These are phyloP conservation scores for Mycena sanguinolenta DNA, from an alignment of 768 basidiomycete species.

Conservation along the genomic window DNA sequence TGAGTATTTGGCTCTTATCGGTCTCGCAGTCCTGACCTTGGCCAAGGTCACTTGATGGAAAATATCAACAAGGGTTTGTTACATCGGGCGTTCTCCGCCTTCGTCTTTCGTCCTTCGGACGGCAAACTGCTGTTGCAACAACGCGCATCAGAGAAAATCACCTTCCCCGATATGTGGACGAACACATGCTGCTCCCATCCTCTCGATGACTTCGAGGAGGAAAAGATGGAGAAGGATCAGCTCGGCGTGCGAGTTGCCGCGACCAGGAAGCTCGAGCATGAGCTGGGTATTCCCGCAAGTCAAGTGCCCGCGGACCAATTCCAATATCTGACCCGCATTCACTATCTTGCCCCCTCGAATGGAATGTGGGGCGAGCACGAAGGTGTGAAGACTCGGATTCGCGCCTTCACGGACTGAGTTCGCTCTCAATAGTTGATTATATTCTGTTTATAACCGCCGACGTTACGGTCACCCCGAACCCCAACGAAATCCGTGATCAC, in stretches of 20 bases:
- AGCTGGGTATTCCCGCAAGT: constrained; percentile 87
- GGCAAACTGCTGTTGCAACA: constrained; percentile 95
- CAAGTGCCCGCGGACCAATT: constrained; percentile 89
- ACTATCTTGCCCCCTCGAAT: constrained; percentile 94
- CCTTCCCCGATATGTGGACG: constrained; percentile 99
- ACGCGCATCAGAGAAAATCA: constrained; percentile 98
- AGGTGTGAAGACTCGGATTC: constrained; percentile 62
- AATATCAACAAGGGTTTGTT: constrained; percentile 95
- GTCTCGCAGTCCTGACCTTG: constrained; percentile 16
- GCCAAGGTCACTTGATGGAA: constrained; percentile 94
- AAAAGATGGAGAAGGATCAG: constrained; percentile 83
- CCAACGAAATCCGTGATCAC: constrained; percentile 91
- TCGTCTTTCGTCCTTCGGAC: constrained; percentile 94
- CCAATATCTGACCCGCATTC: constrained; percentile 95
- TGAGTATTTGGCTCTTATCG: constrained; percentile 54
- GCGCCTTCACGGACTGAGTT: neutral
- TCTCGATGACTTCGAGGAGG: constrained; percentile 89
- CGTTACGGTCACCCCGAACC: constrained; percentile 84
- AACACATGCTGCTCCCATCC: constrained; percentile 99
- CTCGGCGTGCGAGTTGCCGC: constrained; percentile 92
- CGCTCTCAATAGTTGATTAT: constrained; percentile 85
- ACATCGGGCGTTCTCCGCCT: constrained; percentile 98
- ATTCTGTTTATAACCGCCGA: constrained; percentile 95
- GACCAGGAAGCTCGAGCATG: constrained; percentile 94
- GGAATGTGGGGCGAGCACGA: constrained; percentile 99